Evolutionary conservation across 352 stramenopile genomes (phyloP).

Genomic region (Blastocystis sp.): DNA sequence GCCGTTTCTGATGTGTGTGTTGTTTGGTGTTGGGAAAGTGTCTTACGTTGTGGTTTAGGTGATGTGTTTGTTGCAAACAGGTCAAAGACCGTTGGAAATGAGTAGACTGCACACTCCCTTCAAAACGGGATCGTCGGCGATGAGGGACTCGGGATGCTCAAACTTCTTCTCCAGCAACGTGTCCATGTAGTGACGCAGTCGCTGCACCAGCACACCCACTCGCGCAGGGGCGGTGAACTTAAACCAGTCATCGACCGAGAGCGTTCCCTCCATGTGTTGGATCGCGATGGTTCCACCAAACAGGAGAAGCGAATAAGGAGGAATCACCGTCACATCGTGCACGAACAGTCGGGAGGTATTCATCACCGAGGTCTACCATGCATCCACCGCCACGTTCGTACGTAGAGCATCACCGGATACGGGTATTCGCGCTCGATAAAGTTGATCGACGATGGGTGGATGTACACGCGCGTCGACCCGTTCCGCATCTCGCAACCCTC

Average conservation of each 20-base stretch:
- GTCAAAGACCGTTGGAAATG: conserved; percentile 5
- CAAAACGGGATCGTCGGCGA: conserved; percentile 60
- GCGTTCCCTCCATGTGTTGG: conserved; percentile 63
- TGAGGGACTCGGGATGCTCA: conserved; percentile 75
- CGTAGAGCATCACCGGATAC: conserved; percentile 87
- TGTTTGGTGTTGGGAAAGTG: not conserved
- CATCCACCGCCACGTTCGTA: conserved; percentile 61
- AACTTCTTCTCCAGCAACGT: conserved; percentile 82
- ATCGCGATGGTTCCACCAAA: conserved; percentile 78
- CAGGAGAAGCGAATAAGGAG: conserved; percentile 86
- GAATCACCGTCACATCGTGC: conserved; percentile 87
- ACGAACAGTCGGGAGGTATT: conserved; percentile 93
- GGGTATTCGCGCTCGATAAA: conserved; percentile 78
- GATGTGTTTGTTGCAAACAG: conserved; percentile 1
- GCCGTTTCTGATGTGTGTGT: conserved; percentile 22
- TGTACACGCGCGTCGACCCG: conserved; percentile 79
- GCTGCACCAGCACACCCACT: conserved; percentile 86
- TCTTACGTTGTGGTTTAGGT: not conserved
- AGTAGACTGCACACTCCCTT: conserved; percentile 15
- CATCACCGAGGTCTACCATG: conserved; percentile 70
- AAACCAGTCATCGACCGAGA: conserved; percentile 78
- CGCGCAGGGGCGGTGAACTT: conserved; percentile 81
- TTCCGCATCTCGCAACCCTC: conserved; percentile 1
- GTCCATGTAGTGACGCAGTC: conserved; percentile 82
- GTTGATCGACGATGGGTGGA: conserved; percentile 84